Conservation (phyloP, 148 eudicot genomes). For the Rhododendron williamsianum region DNA sequence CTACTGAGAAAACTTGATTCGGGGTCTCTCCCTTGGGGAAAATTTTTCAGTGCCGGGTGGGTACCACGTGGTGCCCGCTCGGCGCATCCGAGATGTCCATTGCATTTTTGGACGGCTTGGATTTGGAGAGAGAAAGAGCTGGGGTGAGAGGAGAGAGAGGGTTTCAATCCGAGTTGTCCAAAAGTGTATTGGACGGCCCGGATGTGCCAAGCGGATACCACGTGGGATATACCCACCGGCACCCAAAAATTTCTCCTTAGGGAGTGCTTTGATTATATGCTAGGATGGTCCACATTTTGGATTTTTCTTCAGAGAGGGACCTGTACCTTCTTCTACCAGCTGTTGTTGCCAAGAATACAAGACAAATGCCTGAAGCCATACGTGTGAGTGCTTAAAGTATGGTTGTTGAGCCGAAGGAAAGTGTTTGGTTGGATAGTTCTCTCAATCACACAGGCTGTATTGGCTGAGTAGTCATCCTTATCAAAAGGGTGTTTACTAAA, state of each 20-base stretch:
- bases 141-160: too few relatives aligned
- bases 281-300: slow-evolving; percentile 4
- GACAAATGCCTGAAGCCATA: not conserved
- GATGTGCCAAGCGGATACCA: too few relatives aligned
- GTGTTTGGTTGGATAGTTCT: not conserved
- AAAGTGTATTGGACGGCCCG: too few relatives aligned
- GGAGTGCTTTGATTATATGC: not conserved
- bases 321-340: slow-evolving; percentile 1
- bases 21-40: not conserved
- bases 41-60: too few relatives aligned
- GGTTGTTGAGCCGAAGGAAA: not conserved
- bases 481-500: slow-evolving; percentile 4
- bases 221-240: too few relatives aligned
- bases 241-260: not conserved
- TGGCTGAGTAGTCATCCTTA: slow-evolving; percentile 13
- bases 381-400: not conserved
- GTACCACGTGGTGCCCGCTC: too few relatives aligned
- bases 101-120: too few relatives aligned
- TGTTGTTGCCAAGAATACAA: not conserved
- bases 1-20: not conserved
- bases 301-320: not conserved
- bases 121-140: too few relatives aligned
- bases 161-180: too few relatives aligned
- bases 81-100: too few relatives aligned
- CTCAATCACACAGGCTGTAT: not conserved